A percentile compares a stretch with the other conserved stretches of the same genome.
Evolutionary conservation across 805 yeast species (phyloP).

Genomic region (Starmerella potacharoeniae): DNA sequence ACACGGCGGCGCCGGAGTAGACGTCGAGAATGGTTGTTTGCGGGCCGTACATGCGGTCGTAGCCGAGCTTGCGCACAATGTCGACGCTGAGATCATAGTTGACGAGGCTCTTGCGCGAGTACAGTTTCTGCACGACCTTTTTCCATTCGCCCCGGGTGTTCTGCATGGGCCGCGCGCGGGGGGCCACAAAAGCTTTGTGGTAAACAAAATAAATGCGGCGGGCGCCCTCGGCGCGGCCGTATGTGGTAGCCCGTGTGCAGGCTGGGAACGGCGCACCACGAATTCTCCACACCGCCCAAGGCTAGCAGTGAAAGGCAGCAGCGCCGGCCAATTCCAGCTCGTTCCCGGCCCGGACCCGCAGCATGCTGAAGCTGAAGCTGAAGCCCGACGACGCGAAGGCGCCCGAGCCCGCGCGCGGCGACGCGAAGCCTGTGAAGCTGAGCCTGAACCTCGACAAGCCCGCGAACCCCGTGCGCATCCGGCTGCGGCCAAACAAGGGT

Average conservation of each 20-base stretch:
- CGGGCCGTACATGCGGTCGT: conserved; percentile 30
- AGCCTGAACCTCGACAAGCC: conserved; percentile 11
- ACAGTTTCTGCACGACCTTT: conserved; percentile 17
- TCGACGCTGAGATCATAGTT: conserved; percentile 25
- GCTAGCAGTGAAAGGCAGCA: too few species aligned
- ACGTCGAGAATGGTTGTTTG: conserved; percentile 27
- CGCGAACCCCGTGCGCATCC: conserved; percentile 34
- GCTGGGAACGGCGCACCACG: too few species aligned
- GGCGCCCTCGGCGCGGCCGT: neutral
- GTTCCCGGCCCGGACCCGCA: too few species aligned
- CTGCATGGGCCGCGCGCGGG: conserved; percentile 8
- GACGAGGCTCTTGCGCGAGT: conserved; percentile 23
- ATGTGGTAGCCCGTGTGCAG: too few species aligned
- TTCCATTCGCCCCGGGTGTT: conserved; percentile 22
- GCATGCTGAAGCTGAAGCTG: conserved; percentile 22
- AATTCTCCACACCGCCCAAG: too few species aligned
- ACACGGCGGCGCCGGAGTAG: conserved; percentile 38
- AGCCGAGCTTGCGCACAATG: conserved; percentile 40
- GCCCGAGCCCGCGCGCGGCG: neutral
- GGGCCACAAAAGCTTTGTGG: too few species aligned
- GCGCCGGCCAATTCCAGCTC: too few species aligned
- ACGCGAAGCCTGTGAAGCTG: conserved; percentile 9
- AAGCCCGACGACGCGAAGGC: conserved; percentile 11
- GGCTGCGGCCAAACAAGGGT: conserved; percentile 49
- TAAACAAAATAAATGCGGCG: neutral